phyloP scores from a whole-genome alignment of 2,329 filamentous ascomycete genomes.

The Chaetomiaceae sp. region DNA sequence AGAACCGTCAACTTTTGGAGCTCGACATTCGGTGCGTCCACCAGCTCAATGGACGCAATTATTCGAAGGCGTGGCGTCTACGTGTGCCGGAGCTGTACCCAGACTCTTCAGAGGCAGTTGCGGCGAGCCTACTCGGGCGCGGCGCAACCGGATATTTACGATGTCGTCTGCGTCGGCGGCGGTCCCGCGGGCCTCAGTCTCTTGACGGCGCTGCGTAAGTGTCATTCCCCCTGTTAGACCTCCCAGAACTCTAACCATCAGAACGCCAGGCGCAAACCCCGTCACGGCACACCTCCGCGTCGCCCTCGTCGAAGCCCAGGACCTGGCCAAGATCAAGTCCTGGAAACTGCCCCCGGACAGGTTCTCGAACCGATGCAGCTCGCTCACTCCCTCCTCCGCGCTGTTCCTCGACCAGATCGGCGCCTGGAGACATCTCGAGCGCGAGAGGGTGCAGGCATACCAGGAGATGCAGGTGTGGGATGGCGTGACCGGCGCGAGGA shows the following conservation, averaged over 20 bases:
- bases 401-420: conserved; percentile 77
- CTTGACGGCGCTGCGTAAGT: conserved; percentile 68
- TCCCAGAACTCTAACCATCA: background rate
- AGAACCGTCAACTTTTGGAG: background rate
- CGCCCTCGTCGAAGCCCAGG: conserved; percentile 86
- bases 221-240: background rate
- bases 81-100: conserved; percentile 47
- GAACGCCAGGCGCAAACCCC: conserved; percentile 62
- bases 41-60: conserved; percentile 24
- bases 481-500: conserved; percentile 78
- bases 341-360: conserved; percentile 63
- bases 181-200: conserved; percentile 86
- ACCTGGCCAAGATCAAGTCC: conserved; percentile 63
- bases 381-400: conserved; percentile 84
- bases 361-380: conserved; percentile 94
- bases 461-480: conserved; percentile 99
- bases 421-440: conserved; percentile 74
- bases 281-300: conserved; percentile 73
- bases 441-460: conserved; percentile 75
- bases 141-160: conserved; percentile 68
- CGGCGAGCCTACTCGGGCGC: conserved; percentile 41
- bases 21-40: background rate
- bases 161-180: conserved; percentile 87
- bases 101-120: conserved; percentile 33
- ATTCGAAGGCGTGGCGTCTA: conserved; percentile 29